Conservation (phyloP, 495 filamentous ascomycete species). For the Tuber borchii region DNA sequence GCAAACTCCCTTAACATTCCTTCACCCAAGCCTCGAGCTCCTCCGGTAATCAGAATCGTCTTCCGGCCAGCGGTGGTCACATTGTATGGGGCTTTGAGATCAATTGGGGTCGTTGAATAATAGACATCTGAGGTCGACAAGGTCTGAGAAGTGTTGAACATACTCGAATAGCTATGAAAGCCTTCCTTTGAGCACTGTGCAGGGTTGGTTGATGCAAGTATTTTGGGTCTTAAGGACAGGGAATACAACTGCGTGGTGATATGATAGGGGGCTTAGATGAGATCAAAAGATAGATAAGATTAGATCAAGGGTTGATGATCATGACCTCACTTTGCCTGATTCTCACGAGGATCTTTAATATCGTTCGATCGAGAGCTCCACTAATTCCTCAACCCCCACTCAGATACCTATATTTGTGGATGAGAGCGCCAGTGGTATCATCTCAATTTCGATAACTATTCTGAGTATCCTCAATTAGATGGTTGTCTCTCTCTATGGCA, state of each 20-base stretch:
- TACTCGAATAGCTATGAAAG: constrained; percentile 4
- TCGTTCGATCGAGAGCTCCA: not conserved
- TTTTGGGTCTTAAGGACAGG: not conserved
- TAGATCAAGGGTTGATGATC: not conserved
- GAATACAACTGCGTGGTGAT: not conserved
- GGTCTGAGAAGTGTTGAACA: not conserved
- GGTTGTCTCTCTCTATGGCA: constrained; percentile 1
- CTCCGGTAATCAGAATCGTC: constrained; percentile 51
- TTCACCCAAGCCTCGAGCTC: constrained; percentile 49
- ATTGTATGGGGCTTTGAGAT: constrained; percentile 21
- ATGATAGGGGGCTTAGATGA: not conserved
- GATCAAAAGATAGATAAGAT: not conserved
- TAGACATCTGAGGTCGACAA: constrained; percentile 18
- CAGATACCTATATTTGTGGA: not conserved
- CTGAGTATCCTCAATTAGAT: not conserved
- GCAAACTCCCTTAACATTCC: constrained; percentile 47
- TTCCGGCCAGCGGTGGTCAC: constrained; percentile 35
- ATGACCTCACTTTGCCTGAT: not conserved
- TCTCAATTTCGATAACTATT: not conserved
- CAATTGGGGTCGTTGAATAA: constrained; percentile 25
- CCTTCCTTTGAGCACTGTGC: not conserved
- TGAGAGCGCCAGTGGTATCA: not conserved
- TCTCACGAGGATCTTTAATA: not conserved
- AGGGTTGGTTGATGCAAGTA: not conserved
- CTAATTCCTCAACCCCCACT: not conserved